phyloP scores from a whole-genome alignment of 345 rosid genomes.

The Syzygium oleosum region DNA sequence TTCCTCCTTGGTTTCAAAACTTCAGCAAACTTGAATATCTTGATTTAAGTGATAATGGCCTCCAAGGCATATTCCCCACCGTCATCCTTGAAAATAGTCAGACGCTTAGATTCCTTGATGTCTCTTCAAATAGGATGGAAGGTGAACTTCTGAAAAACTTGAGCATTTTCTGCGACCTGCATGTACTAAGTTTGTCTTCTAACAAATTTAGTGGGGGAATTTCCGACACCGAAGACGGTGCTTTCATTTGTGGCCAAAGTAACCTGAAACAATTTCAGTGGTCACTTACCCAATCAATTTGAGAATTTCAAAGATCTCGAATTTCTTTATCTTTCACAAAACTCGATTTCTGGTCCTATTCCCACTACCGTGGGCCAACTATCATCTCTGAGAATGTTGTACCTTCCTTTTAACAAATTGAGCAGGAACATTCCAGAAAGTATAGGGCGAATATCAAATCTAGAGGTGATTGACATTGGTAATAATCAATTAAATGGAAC shows the following conservation, averaged over 20 bases:
- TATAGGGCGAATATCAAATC: neutral
- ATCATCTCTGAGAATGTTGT: neutral
- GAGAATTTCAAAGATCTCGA: neutral
- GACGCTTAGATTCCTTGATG: neutral
- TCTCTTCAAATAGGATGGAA: neutral
- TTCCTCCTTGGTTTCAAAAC: neutral
- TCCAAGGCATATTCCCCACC: neutral
- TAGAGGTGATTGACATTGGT: neutral
- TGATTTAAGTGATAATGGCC: neutral
- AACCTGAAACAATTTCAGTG: neutral
- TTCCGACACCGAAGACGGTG: neutral
- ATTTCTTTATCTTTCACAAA: neutral
- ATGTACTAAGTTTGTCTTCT: neutral
- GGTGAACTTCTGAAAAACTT: neutral
- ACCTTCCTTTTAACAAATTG: slow-evolving; percentile 2
- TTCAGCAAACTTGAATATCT: neutral
- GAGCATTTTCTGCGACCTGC: neutral
- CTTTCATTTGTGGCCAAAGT: neutral
- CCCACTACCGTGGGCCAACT: slow-evolving; percentile 4
- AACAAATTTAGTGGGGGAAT: neutral
- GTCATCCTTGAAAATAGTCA: neutral
- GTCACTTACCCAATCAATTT: slow-evolving; percentile 6
- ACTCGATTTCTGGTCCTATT: slow-evolving; percentile 17
- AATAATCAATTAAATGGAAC: slow-evolving; percentile 11
- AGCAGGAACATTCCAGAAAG: slow-evolving; percentile 8